These are phyloP conservation scores for Aspergillus brasiliensis DNA, from an alignment of 2,329 filamentous ascomycete species.

Conservation along the genomic window DNA sequence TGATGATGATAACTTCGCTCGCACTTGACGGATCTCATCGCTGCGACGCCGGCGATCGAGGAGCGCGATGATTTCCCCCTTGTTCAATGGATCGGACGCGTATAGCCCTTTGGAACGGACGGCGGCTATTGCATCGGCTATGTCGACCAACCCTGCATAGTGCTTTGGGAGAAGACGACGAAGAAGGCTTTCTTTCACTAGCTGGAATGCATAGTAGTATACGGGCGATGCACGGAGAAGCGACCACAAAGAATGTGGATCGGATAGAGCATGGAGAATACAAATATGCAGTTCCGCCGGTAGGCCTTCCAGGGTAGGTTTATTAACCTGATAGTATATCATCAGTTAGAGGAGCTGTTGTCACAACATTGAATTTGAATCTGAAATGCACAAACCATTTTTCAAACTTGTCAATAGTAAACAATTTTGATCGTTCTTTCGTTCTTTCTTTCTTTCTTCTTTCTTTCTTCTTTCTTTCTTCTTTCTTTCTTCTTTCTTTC, in stretches of 20 bases:
- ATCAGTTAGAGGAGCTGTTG: not conserved
- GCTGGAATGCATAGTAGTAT: constrained; percentile 18
- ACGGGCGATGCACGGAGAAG: constrained; percentile 19
- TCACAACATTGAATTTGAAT: no score
- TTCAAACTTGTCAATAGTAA: no score
- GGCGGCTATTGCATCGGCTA: constrained; percentile 22
- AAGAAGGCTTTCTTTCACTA: constrained; percentile 9
- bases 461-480: no score
- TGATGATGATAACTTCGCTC: no score
- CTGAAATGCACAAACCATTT: no score
- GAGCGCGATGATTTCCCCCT: constrained; percentile 18
- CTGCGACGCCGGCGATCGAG: constrained; percentile 21
- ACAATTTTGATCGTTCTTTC: no score
- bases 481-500: no score
- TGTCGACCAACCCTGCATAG: constrained; percentile 15
- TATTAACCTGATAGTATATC: not conserved
- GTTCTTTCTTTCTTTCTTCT: no score
- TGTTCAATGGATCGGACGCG: not conserved
- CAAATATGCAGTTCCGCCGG: constrained; percentile 21
- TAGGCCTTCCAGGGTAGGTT: constrained; percentile 2
- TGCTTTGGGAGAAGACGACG: not conserved
- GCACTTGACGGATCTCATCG: constrained; percentile 18
- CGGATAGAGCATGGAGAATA: constrained; percentile 14
- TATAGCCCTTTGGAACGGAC: constrained; percentile 21
- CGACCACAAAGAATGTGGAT: constrained; percentile 17